These are phyloP conservation scores for Fusarium vanettenii DNA, from an alignment of 2,329 filamentous ascomycete genomes.

Conservation along the genomic window DNA sequence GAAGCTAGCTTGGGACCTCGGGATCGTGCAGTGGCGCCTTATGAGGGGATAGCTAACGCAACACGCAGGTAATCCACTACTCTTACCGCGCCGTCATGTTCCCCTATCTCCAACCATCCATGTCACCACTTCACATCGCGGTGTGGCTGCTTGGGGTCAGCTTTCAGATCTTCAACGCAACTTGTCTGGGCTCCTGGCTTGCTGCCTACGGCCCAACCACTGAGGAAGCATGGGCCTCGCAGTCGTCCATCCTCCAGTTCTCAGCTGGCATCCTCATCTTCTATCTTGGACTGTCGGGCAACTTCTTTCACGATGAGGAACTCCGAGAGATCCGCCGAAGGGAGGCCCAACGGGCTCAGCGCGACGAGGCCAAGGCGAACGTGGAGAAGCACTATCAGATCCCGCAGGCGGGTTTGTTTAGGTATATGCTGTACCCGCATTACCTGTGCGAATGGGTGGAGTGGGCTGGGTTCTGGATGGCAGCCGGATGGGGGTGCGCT, in stretches of 20 bases:
- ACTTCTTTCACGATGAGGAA: conserved; percentile 91
- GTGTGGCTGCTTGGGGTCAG: conserved; percentile 72
- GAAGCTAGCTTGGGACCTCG: background rate
- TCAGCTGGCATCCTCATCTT: conserved; percentile 78
- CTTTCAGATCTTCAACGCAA: conserved; percentile 87
- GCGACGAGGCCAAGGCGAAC: conserved; percentile 47
- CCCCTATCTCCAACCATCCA: conserved; percentile 87
- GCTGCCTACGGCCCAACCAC: conserved; percentile 81
- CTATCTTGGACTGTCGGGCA: conserved; percentile 78
- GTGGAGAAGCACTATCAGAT: conserved; percentile 86
- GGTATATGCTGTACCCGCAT: conserved; percentile 87
- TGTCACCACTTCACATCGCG: conserved; percentile 85
- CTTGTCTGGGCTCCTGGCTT: conserved; percentile 82
- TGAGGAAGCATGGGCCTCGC: conserved; percentile 59
- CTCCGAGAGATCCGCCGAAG: conserved; percentile 85
- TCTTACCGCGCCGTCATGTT: conserved; percentile 86
- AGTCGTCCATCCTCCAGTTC: conserved; percentile 60
- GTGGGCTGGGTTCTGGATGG: conserved; percentile 90
- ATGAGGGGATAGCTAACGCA: conserved; percentile 13
- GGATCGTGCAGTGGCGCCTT: conserved; percentile 10
- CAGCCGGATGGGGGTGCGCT: conserved; percentile 72
- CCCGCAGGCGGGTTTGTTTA: conserved; percentile 85
- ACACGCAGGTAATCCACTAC: conserved; percentile 80
- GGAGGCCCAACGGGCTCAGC: conserved; percentile 63
- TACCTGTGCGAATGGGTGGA: conserved; percentile 98